phyloP scores from a whole-genome alignment of 352 stramenopile species.

The Pythium phragmiticola region DNA sequence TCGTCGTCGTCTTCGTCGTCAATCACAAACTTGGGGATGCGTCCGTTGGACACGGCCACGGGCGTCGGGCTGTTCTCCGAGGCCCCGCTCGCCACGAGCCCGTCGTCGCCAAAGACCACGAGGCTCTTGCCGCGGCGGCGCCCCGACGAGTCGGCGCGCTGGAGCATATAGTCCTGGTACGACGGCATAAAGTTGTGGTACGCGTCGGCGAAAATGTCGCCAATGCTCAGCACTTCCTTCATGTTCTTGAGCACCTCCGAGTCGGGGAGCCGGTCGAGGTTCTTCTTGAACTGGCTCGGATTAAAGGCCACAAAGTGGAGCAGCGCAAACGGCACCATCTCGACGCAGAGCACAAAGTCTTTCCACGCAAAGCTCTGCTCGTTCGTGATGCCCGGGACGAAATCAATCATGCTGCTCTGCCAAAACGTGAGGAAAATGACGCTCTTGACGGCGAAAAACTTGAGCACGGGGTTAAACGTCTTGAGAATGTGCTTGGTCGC shows the following conservation, averaged over 20 bases:
- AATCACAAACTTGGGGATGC: constrained; percentile 66
- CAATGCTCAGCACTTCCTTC: constrained; percentile 84
- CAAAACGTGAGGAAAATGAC: constrained; percentile 94
- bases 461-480: constrained; percentile 86
- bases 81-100: constrained; percentile 33
- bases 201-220: constrained; percentile 74
- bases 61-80: constrained; percentile 56
- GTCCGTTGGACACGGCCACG: constrained; percentile 52
- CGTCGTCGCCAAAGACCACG: constrained; percentile 45
- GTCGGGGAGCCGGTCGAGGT: constrained; percentile 64
- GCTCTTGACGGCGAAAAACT: constrained; percentile 92
- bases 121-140: constrained; percentile 38
- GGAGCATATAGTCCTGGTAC: constrained; percentile 85
- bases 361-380: constrained; percentile 89
- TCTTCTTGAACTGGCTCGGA: constrained; percentile 80
- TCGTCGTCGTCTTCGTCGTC: constrained; percentile 73
- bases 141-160: constrained; percentile 56
- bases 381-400: constrained; percentile 83
- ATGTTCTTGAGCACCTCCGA: constrained; percentile 87
- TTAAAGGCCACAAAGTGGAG: constrained; percentile 82
- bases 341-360: constrained; percentile 88
- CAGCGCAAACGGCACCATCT: constrained; percentile 87
- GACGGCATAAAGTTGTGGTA: constrained; percentile 90
- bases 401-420: constrained; percentile 85
- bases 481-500: constrained; percentile 85